Conservation (phyloP, 805 yeast genomes). For the Wickerhamiella galacta region DNA sequence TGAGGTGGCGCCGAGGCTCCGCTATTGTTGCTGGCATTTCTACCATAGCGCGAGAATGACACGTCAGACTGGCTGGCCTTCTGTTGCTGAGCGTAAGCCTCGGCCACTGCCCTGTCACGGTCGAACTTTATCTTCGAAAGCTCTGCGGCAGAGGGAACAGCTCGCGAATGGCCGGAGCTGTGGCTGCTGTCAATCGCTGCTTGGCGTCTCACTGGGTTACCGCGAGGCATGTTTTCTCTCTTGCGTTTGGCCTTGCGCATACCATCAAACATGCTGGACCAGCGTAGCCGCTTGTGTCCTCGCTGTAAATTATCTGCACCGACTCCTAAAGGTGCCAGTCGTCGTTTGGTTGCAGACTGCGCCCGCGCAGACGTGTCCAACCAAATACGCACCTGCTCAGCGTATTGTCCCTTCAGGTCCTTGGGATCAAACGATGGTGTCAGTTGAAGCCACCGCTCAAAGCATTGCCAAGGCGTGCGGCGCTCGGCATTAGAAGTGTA, state of each 20-base stretch:
- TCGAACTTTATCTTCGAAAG: conserved; percentile 69
- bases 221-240: conserved; percentile 60
- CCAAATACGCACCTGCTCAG: conserved; percentile 79
- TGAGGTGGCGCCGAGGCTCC: background rate
- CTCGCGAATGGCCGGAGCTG: conserved; percentile 7
- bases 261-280: conserved; percentile 97
- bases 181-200: conserved; percentile 18
- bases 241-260: conserved; percentile 79
- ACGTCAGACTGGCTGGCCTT: conserved; percentile 7
- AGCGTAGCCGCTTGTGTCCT: conserved; percentile 77
- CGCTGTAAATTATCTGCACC: conserved; percentile 83
- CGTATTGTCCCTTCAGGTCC: conserved; percentile 77
- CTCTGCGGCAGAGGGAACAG: conserved; percentile 69
- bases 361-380: conserved; percentile 78
- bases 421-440: conserved; percentile 73
- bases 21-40: conserved; percentile 5
- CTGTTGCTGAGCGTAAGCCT: conserved; percentile 25
- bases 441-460: conserved; percentile 86
- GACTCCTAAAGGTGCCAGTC: conserved; percentile 87
- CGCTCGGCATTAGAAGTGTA: conserved; percentile 82
- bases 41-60: conserved; percentile 5
- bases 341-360: conserved; percentile 72
- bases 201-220: conserved; percentile 28
- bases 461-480: conserved; percentile 97
- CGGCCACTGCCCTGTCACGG: conserved; percentile 71